Base-by-base conservation (phyloP, 148 eudicot species). In the Diospyros lotus region DNA sequence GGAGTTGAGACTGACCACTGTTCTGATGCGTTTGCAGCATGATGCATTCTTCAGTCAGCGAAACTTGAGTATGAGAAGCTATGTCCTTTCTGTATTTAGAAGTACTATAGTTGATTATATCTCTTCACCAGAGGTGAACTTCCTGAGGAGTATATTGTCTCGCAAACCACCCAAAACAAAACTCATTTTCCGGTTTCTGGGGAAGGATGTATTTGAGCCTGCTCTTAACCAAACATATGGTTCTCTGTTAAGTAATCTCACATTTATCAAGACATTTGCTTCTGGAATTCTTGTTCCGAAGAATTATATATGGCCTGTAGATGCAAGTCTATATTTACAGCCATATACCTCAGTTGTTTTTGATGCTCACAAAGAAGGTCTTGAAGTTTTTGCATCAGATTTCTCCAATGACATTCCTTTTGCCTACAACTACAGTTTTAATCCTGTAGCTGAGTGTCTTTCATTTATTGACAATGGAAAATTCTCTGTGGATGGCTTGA, bases 201-300 rank as follows among this genome's bases (percentile, higher is more conserved):
- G 71, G 40, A 72, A 44, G 60, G 75, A 66, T 53, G 77, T 71
- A 2, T 71, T 70, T 42, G 96, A 93, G 80, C 85, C 84, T 39
- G 79, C 92, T 78, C 87, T 90, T 73, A 91, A 89, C 66, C 90
- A 87, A 79, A 87, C 98, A 50, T 93, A 89, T 59, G 86, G 83
- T 46, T 82, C 91, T 76, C 86, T 93, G 8, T 73, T 84, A 79
- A 85, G 81, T 58, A 93, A 93, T 74, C 89, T 93, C 41, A 82
- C 92, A n/a, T 82, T 86, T 71, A 80, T 93, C 77, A 91, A 86
- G 85, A 85, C 86, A n/a, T 93, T 93, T 87, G 96, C 98, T n/a
- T 71, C 88, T 1, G 98, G 96, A 61, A 93, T 93, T 73, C 89
- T 93, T 60, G 98, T 93, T 66, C 98, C 96, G 13, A 93, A 91